A percentile compares a stretch with the other conserved stretches of the same genome.
phyloP scores from a whole-genome alignment of 2,329 filamentous ascomycete species.

The Cytospora schulzeri region DNA sequence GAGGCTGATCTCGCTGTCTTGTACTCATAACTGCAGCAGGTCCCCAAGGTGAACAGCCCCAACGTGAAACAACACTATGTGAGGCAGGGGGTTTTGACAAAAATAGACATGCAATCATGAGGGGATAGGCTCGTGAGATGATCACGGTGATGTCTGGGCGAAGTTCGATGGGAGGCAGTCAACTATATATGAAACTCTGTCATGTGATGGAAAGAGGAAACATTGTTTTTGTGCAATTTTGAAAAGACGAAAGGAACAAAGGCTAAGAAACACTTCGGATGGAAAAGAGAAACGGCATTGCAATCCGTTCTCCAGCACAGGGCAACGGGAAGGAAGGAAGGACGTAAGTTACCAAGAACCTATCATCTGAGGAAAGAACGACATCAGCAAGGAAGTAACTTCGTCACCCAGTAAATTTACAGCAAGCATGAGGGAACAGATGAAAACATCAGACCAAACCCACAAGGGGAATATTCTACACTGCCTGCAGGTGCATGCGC shows the following conservation, averaged over 20 bases:
- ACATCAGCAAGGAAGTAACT: no score
- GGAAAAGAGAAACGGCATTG: neutral
- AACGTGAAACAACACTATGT: neutral
- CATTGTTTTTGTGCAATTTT: neutral
- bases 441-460: no score
- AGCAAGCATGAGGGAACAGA: no score
- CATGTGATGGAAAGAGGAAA: neutral
- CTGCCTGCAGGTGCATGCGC: neutral
- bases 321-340: neutral
- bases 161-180: neutral
- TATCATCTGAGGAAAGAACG: no score
- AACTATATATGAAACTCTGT: neutral
- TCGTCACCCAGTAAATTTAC: no score
- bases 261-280: neutral
- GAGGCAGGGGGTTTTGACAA: neutral
- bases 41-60: neutral
- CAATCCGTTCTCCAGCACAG: neutral
- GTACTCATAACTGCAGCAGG: no score
- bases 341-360: neutral
- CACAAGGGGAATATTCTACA: no score
- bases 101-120: no score
- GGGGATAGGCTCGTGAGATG: neutral
- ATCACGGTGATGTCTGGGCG: neutral
- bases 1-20: no score
- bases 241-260: neutral